A percentile compares a stretch with the other conserved stretches of the same genome.
Evolutionary conservation across 306 rosid genomes (phyloP).

Genomic region (Vigna trinervia): DNA sequence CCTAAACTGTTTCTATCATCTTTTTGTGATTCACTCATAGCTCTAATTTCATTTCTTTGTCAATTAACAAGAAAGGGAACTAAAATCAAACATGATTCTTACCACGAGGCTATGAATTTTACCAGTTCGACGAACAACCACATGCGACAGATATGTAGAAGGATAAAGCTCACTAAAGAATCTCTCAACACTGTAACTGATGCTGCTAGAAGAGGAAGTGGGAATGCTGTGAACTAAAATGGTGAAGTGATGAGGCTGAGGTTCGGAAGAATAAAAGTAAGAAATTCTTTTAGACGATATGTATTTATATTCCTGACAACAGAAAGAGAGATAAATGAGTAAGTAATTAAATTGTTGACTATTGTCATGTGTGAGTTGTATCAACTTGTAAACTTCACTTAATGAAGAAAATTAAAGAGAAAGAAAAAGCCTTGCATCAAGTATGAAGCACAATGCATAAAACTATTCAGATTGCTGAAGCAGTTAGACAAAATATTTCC

Average conservation of each 20-base stretch:
- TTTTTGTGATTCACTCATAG: not conserved
- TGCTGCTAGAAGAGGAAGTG: slow-evolving; percentile 51
- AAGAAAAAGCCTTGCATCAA: slow-evolving; percentile 14
- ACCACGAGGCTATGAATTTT: slow-evolving; percentile 70
- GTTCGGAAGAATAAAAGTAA: slow-evolving; percentile 80
- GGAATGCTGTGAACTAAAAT: slow-evolving; percentile 84
- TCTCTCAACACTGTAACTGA: slow-evolving; percentile 68
- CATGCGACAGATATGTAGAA: slow-evolving; percentile 75
- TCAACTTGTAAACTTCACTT: slow-evolving; percentile 31
- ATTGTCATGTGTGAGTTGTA: slow-evolving; percentile 21
- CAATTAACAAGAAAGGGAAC: slow-evolving; percentile 30
- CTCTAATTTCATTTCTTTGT: slow-evolving; percentile 22
- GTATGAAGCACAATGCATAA: slow-evolving; percentile 33
- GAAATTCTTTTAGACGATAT: slow-evolving; percentile 74
- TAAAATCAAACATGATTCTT: slow-evolving; percentile 47
- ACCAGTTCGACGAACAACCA: slow-evolving; percentile 72
- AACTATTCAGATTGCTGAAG: slow-evolving; percentile 23
- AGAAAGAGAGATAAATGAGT: slow-evolving; percentile 41
- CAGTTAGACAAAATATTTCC: slow-evolving; percentile 29
- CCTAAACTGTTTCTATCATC: not conserved
- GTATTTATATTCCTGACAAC: slow-evolving; percentile 80
- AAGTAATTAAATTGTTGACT: slow-evolving; percentile 41
- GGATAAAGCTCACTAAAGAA: slow-evolving; percentile 83
- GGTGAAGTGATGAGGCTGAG: slow-evolving; percentile 92
- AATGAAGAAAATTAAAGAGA: slow-evolving; percentile 26